These are phyloP conservation scores for Ustilago cynodontis DNA, from an alignment of 1,284 basidiomycete species.

Conservation along the genomic window DNA sequence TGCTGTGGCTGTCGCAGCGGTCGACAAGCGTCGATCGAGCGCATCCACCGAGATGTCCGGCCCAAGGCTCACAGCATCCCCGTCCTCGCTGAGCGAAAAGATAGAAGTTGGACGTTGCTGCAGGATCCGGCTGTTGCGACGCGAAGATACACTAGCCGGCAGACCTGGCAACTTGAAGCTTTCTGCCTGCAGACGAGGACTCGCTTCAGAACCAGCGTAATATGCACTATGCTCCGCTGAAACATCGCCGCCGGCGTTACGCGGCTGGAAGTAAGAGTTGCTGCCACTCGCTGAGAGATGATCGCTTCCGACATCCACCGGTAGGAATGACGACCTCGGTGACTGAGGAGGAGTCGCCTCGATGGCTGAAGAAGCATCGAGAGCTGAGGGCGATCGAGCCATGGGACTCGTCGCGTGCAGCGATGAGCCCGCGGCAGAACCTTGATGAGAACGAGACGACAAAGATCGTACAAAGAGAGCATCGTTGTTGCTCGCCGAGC, in stretches of 20 bases:
- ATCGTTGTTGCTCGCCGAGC: conserved; percentile 11
- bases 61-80: conserved; percentile 18
- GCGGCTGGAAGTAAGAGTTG: conserved; percentile 25
- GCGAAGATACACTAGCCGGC: conserved; percentile 35
- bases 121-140: conserved; percentile 33
- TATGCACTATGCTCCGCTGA: conserved; percentile 21
- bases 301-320: conserved; percentile 7
- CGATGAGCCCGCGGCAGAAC: conserved; percentile 16
- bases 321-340: conserved; percentile 13
- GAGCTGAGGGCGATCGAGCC: conserved; percentile 18
- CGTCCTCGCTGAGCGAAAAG: conserved; percentile 42
- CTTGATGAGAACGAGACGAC: conserved; percentile 30
- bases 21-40: conserved; percentile 19
- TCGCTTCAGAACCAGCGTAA: conserved; percentile 18
- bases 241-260: conserved; percentile 20
- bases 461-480: conserved; percentile 19
- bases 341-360: conserved; percentile 18
- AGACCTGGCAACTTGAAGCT: conserved; percentile 39
- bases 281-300: conserved; percentile 18
- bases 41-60: conserved; percentile 27
- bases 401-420: conserved; percentile 11
- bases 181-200: conserved; percentile 22
- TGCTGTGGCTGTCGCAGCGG: background rate
- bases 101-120: conserved; percentile 30
- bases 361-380: background rate